Conservation (phyloP, 2,329 filamentous ascomycete species). For the Diplocarpon rosae region DNA sequence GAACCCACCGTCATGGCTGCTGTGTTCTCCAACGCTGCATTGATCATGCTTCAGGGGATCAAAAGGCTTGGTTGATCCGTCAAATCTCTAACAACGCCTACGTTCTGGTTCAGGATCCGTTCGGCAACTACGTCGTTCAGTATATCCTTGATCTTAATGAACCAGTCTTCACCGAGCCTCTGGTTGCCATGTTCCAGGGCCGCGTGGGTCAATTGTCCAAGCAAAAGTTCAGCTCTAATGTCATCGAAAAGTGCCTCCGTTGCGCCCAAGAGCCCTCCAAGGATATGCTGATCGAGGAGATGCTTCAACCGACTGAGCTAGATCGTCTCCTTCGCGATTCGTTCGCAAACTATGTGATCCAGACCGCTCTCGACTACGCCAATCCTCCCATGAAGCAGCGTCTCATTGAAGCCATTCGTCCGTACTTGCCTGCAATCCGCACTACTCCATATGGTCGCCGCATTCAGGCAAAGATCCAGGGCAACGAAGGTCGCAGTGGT, state of each 20-base stretch:
- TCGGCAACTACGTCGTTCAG: constrained; percentile 97
- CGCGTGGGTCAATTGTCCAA: constrained; percentile 65
- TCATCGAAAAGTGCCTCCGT: constrained; percentile 91
- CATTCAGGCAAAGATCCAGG: constrained; percentile 77
- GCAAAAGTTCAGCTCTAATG: constrained; percentile 99
- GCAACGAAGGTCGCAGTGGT: constrained; percentile 36
- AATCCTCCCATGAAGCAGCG: constrained; percentile 61
- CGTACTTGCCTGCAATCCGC: constrained; percentile 73
- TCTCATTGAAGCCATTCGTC: constrained; percentile 75
- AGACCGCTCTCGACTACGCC: constrained; percentile 84
- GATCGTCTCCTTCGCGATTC: constrained; percentile 84
- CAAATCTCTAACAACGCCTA: constrained; percentile 86
- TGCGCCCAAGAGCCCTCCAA: constrained; percentile 67
- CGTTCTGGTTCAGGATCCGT: constrained; percentile 85
- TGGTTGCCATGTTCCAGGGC: constrained; percentile 71
- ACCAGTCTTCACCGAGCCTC: constrained; percentile 73
- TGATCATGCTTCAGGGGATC: constrained; percentile 82
- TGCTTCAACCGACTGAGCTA: constrained; percentile 65
- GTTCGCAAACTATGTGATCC: constrained; percentile 95
- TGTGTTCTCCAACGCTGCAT: constrained; percentile 98
- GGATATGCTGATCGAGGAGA: constrained; percentile 75
- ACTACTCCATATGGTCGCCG: constrained; percentile 90
- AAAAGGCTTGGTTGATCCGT: constrained; percentile 77
- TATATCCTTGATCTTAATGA: constrained; percentile 96
- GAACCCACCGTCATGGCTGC: constrained; percentile 94